Conservation (phyloP, 768 basidiomycete genomes). For the Dioszegia crocea region DNA sequence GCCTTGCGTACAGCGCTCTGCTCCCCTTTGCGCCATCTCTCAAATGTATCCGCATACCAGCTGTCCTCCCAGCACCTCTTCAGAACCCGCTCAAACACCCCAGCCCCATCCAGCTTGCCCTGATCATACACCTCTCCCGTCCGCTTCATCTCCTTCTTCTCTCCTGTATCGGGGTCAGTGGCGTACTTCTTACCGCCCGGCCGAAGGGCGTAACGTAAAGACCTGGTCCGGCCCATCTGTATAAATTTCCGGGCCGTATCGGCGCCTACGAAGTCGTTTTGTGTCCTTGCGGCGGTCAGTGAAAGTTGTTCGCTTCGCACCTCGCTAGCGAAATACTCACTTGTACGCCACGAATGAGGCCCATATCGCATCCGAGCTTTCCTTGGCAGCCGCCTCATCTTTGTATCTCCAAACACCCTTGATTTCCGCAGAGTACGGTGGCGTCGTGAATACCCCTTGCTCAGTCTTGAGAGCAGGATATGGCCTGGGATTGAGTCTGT, state of each 20-base stretch:
- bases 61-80: constrained; percentile 36
- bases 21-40: constrained; percentile 22
- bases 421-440: constrained; percentile 41
- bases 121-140: constrained; percentile 45
- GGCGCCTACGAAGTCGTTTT: constrained; percentile 39
- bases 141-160: constrained; percentile 24
- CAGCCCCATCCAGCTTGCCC: constrained; percentile 39
- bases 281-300: constrained; percentile 3
- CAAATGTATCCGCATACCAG: constrained; percentile 31
- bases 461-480: constrained; percentile 38
- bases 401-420: constrained; percentile 45
- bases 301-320: too few species aligned
- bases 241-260: constrained; percentile 47
- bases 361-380: constrained; percentile 32
- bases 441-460: constrained; percentile 47
- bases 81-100: constrained; percentile 31
- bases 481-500: constrained; percentile 5
- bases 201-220: constrained; percentile 44
- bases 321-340: not conserved
- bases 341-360: constrained; percentile 31
- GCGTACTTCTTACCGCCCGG: constrained; percentile 42
- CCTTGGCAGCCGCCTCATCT: constrained; percentile 31
- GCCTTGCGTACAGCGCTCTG: not conserved
- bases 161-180: not conserved
- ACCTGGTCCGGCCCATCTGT: constrained; percentile 47